Evolutionary conservation across 257 asterid species (phyloP), one percentile per base, ranked within the genome.

Genomic region (Nyctanthes arbortristis): DNA sequence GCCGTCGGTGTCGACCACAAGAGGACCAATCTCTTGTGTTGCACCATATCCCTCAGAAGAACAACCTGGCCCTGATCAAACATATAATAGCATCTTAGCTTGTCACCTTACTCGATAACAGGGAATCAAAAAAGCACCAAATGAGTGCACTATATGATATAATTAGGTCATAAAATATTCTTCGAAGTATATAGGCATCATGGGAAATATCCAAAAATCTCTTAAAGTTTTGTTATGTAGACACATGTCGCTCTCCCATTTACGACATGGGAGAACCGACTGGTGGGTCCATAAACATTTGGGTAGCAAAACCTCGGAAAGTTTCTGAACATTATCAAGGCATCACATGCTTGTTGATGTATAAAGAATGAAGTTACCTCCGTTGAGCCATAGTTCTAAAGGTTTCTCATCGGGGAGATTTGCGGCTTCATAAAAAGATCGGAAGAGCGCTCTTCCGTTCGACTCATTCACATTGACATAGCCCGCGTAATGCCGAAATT

Each of bases 21-120:
- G 88, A 64, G 98, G 98, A 67, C 98, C 98, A 70, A 92, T 90
- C 71, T 92, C 97, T 84, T 92, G 97, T 39, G 98, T 88, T 79
- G 97, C 98, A 73, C 98, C 98, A 70, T 92, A 92, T 84, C 97
- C 97, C 81, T 86, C 98, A 62, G 98, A 92, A 32, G 98, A 92
- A 77, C 98, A 92, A 35, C 98, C 98, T 22, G 98, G 98, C 52
- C 98, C 98, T 92, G 78, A n/a, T n/a, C n/a, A 67, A 79, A 81
- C 70, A 70, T n/a, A n/a, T n/a, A 56, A 73, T 22, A 74, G 68
- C 36, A 66, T 24, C 61, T n/a, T n/a, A n/a, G n/a, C n/a, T 60
- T 77, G 74, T 79, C 73, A 72, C 72, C 70, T 75, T 67, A 65
- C 65, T 25, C 32, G 72, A 58, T 55, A 71, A 69, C 69, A 65